phyloP scores from a whole-genome alignment of 1,284 basidiomycete genomes.

The Leccinum subrobustum region DNA sequence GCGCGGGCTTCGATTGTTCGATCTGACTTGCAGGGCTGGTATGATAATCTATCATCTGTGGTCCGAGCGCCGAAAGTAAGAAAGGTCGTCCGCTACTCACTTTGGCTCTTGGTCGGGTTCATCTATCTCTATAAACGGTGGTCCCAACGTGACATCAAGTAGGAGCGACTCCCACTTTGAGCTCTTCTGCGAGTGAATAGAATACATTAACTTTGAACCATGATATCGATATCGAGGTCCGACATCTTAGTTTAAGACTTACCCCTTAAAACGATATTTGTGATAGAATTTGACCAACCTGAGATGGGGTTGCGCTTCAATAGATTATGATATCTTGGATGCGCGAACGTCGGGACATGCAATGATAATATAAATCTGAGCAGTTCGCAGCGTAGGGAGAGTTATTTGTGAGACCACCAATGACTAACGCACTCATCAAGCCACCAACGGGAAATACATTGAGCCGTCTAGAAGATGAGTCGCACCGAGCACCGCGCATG shows the following conservation, averaged over 20 bases:
- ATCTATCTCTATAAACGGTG: slow-evolving; percentile 33
- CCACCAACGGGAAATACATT: background rate
- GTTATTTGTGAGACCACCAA: background rate
- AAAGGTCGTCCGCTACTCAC: slow-evolving; percentile 16
- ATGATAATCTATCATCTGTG: slow-evolving; percentile 5
- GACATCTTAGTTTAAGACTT: background rate
- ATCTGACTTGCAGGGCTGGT: background rate
- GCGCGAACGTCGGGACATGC: background rate
- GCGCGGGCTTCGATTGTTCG: slow-evolving; percentile 5
- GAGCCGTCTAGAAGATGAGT: background rate
- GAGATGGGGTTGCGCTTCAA: background rate
- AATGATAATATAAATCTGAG: background rate
- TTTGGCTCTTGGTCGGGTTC: background rate
- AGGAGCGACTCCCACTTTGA: background rate
- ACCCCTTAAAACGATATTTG: background rate
- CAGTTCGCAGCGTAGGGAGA: background rate
- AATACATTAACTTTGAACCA: background rate
- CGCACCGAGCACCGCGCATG: background rate
- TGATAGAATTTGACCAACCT: background rate
- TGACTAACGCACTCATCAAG: background rate
- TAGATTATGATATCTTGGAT: background rate
- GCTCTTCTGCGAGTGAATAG: background rate
- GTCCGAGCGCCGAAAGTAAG: slow-evolving; percentile 2
- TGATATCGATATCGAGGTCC: background rate
- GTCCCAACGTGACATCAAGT: slow-evolving; percentile 30